Evolutionary conservation across 1,284 basidiomycete genomes (phyloP).

Genomic region (Agroathelia rolfsii): DNA sequence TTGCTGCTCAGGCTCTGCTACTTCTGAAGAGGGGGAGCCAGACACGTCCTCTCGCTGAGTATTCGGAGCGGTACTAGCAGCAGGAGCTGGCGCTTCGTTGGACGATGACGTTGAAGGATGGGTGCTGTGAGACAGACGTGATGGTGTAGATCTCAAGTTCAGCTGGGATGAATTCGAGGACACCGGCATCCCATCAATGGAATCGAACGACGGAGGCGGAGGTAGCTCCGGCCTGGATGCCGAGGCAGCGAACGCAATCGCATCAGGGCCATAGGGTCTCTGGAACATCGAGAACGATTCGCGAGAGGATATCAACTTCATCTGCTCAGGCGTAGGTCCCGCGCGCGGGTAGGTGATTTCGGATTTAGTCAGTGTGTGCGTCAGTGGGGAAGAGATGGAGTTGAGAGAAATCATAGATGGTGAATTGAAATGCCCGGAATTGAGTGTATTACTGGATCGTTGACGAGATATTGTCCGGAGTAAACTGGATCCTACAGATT

Average conservation of each 20-base stretch:
- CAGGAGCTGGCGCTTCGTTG: background rate
- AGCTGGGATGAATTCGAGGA: no score
- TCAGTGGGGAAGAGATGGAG: conserved; percentile 41
- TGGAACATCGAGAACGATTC: conserved; percentile 40
- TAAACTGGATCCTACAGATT: conserved; percentile 26
- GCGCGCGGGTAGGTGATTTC: conserved; percentile 40
- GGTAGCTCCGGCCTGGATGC: conserved; percentile 24
- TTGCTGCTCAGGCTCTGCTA: no score
- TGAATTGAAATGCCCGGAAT: conserved; percentile 27
- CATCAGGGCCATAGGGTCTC: conserved; percentile 41
- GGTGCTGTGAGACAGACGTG: conserved; percentile 1
- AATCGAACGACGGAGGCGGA: conserved; percentile 30
- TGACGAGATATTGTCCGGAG: conserved; percentile 25
- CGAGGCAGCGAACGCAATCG: conserved; percentile 35
- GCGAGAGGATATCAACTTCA: conserved; percentile 37
- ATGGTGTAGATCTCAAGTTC: conserved; percentile 10
- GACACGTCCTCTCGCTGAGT: background rate
- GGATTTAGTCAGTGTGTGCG: conserved; percentile 39
- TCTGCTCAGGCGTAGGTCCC: conserved; percentile 42
- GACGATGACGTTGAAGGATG: background rate
- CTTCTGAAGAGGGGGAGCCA: background rate
- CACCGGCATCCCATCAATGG: conserved; percentile 12
- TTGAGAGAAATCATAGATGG: conserved; percentile 39
- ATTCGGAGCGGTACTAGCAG: background rate
- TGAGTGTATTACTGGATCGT: conserved; percentile 24